phyloP scores from a whole-genome alignment of 352 stramenopile genomes.

The Phytophthora meadii region DNA sequence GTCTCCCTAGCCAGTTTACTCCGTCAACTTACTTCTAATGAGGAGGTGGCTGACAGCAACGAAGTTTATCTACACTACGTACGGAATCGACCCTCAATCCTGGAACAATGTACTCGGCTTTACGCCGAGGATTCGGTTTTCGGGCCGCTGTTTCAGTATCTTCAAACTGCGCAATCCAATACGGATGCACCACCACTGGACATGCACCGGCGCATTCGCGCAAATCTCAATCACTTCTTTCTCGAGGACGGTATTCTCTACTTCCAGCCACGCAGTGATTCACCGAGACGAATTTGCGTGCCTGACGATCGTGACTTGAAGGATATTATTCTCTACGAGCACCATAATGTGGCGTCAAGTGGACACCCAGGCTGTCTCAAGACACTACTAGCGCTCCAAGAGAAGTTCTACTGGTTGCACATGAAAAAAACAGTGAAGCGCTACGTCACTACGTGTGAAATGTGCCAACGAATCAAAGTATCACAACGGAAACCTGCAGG shows the following conservation, averaged over 20 bases:
- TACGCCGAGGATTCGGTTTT: no score
- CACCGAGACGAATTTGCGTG: neutral
- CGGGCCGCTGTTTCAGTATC: no score
- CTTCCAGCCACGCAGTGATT: no score
- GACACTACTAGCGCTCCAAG: conserved; percentile 2
- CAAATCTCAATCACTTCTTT: conserved; percentile 1
- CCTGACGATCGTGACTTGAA: neutral
- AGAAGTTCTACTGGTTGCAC: conserved; percentile 9
- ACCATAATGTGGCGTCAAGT: neutral
- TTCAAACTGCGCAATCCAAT: no score
- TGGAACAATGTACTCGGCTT: no score
- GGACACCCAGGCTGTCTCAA: neutral
- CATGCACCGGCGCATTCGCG: no score
- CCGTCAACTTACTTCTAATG: neutral
- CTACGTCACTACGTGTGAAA: conserved; percentile 12
- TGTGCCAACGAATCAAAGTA: conserved; percentile 16
- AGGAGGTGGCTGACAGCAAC: neutral
- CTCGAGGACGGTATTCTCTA: no score
- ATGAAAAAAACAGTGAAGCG: conserved; percentile 2
- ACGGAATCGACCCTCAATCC: no score
- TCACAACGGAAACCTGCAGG: neutral
- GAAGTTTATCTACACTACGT: no score
- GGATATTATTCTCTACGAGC: neutral
- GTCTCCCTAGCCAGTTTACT: conserved; percentile 6
- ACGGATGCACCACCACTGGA: no score